Conservation (phyloP, 805 yeast species). For the Zygotorulaspora sp. region DNA sequence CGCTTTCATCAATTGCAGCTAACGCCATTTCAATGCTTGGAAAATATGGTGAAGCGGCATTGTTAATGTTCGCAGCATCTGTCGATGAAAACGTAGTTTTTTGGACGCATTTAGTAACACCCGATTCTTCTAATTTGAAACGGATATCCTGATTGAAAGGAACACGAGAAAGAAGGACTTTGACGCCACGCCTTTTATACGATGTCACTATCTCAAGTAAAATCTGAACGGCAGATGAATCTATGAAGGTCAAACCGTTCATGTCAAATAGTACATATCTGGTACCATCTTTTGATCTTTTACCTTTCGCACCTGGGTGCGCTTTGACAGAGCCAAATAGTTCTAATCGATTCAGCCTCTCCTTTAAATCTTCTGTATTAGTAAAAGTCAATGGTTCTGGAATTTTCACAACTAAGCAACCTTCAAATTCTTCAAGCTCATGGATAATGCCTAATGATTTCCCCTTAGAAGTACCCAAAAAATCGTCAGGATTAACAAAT, state of each 20-base stretch:
- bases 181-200: conserved; percentile 51
- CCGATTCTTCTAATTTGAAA: conserved; percentile 49
- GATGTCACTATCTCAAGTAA: conserved; percentile 54
- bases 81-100: conserved; percentile 17
- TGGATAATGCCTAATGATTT: conserved; percentile 7
- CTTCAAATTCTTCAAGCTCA: conserved; percentile 49
- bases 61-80: conserved; percentile 1
- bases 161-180: conserved; percentile 58
- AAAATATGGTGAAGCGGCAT: conserved; percentile 39
- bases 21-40: conserved; percentile 57
- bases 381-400: conserved; percentile 90
- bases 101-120: conserved; percentile 43
- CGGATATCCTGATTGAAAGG: conserved; percentile 46
- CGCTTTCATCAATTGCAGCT: conserved; percentile 39
- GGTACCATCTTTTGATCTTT: conserved; percentile 43
- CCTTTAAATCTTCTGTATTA: conserved; percentile 70
- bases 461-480: conserved; percentile 36
- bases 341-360: conserved; percentile 65
- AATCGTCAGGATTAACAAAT: conserved; percentile 69
- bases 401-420: conserved; percentile 70
- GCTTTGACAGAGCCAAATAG: conserved; percentile 66
- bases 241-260: conserved; percentile 76
- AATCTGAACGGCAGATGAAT: conserved; percentile 74
- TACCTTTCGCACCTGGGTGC: conserved; percentile 69
- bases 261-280: conserved; percentile 68